phyloP scores from a whole-genome alignment of 2,329 filamentous ascomycete species.

The Trichoderma endophyticum region DNA sequence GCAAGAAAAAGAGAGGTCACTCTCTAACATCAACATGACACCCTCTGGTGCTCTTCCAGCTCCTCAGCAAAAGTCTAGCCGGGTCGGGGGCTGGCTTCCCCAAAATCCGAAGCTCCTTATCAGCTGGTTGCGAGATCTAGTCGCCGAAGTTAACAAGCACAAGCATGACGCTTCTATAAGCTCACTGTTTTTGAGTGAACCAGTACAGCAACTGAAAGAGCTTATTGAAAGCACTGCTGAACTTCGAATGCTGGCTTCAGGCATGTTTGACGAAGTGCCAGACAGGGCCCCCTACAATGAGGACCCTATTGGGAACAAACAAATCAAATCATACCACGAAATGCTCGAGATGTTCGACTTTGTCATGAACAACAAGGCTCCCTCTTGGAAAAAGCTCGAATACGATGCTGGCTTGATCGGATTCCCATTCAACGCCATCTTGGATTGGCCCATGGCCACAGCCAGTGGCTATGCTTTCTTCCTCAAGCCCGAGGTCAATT shows the following conservation, averaged over 20 bases:
- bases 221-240: slow-evolving; percentile 21
- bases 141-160: slow-evolving; percentile 1
- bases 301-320: slow-evolving; percentile 19
- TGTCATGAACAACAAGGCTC: slow-evolving; percentile 22
- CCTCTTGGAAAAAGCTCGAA: slow-evolving; percentile 21
- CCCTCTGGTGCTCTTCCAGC: neutral
- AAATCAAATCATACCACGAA: slow-evolving; percentile 21
- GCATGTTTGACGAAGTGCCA: slow-evolving; percentile 26
- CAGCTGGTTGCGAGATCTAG: slow-evolving; percentile 3
- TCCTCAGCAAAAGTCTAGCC: neutral
- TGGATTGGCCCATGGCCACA: slow-evolving; percentile 60
- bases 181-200: neutral
- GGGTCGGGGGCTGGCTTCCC: slow-evolving; percentile 19
- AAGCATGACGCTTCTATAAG: neutral
- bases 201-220: slow-evolving; percentile 8
- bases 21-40: neutral
- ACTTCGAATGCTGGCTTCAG: slow-evolving; percentile 26
- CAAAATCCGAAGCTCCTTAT: neutral
- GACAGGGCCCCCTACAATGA: slow-evolving; percentile 24
- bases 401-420: slow-evolving; percentile 44
- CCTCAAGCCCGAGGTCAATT: slow-evolving; percentile 50
- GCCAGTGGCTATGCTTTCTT: slow-evolving; percentile 53
- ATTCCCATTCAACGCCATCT: slow-evolving; percentile 53
- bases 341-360: slow-evolving; percentile 24
- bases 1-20: neutral